Evolutionary conservation across 108 stramenopile genomes (phyloP), one percentile per base, ranked within the genome.

Genomic region (Nitzschia palea): DNA sequence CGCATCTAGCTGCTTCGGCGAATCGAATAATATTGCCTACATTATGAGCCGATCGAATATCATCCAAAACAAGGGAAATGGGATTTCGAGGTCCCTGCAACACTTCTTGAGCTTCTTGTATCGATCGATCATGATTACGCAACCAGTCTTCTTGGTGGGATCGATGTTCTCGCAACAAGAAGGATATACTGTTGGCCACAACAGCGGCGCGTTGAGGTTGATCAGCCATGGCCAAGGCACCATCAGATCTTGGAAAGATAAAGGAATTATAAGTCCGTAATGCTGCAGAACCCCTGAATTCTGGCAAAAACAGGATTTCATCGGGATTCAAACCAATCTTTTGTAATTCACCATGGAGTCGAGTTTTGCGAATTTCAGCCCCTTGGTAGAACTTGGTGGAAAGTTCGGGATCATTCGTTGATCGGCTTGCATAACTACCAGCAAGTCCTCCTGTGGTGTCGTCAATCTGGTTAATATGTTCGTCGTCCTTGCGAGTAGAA

Each of bases 111-210:
- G 42, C 55, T 35, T 64, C 71, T 53, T 25, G 47, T 3, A 71
- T 51, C 44, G 72, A 63, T 43, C 64, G 70, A 61, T 83, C 82
- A 55, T 80, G 72, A 71, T 83, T 83, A 20, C 76, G 67, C 17
- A 83, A 37, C 82, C 82, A 83, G n/a, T 53, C 58, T 44, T 83
- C 76, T 27, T 74, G 76, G 40, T 83, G 79, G 23, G 77, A 73
- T 50, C 66, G 67, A 30, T 70, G 68, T 58, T 83, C 82, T 50
- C 82, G 47, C 8, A 63, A 47, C 27, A 78, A 62, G 54, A 83
- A 83, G 44, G 82, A 74, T 31, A 83, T 83, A 28, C 64, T 80
- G 40, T 80, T 83, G 18, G 82, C 82, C 53, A 83, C 77, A 31
- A 80, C 79, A 15, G 61, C 33, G 0, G 82, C 76, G 29, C 82